Percentiles rank a stretch among this genome's conserved stretches.
Conservation (phyloP, 768 basidiomycete genomes). For the Gautieria morchelliformis region DNA sequence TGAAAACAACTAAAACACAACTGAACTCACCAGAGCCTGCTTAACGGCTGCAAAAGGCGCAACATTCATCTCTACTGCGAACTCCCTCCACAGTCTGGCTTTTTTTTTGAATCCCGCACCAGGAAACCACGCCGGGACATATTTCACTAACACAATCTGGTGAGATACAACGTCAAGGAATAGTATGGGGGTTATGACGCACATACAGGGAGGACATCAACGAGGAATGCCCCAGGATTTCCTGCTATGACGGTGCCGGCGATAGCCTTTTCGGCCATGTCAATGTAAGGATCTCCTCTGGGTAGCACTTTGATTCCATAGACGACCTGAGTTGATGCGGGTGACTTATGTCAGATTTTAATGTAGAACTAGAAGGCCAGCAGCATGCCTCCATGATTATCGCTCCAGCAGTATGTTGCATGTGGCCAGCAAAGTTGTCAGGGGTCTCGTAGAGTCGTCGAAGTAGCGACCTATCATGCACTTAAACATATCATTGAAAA, state of each 20-base stretch:
- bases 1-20: neutral
- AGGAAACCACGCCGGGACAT: slow-evolving; percentile 7
- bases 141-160: neutral
- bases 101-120: slow-evolving; percentile 6
- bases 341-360: neutral
- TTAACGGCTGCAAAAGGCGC: slow-evolving; percentile 1
- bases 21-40: neutral
- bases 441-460: slow-evolving; percentile 34
- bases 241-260: slow-evolving; percentile 42
- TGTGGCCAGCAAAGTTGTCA: slow-evolving; percentile 22
- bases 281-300: slow-evolving; percentile 37
- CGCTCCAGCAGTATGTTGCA: neutral
- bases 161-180: neutral
- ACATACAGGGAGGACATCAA: slow-evolving; percentile 37
- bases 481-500: neutral
- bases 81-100: neutral
- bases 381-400: neutral
- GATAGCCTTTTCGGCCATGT: slow-evolving; percentile 41
- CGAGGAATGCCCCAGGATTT: slow-evolving; percentile 44
- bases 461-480: slow-evolving; percentile 23
- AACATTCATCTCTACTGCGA: neutral
- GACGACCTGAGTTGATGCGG: slow-evolving; percentile 27
- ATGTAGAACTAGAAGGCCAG: neutral
- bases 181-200: slow-evolving; percentile 12
- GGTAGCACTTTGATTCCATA: slow-evolving; percentile 34